phyloP scores from a whole-genome alignment of 2,329 filamentous ascomycete species.

The Fusarium papillatum region DNA sequence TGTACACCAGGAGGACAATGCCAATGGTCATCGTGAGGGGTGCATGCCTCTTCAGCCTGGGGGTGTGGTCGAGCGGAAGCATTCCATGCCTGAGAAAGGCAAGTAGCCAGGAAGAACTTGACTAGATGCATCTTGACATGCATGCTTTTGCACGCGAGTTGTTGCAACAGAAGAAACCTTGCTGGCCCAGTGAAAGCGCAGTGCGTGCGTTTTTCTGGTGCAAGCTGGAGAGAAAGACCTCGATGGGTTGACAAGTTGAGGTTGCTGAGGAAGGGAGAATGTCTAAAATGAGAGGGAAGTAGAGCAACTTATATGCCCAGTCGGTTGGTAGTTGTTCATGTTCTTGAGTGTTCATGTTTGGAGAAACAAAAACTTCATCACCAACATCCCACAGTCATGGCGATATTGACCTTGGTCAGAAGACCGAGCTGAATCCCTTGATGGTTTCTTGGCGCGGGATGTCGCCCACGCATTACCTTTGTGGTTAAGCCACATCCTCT shows the following conservation, averaged over 20 bases:
- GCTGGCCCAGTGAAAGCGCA: neutral
- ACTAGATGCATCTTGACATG: neutral
- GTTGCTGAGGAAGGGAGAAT: neutral
- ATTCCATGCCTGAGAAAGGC: neutral
- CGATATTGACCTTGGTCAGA: neutral
- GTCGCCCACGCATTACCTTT: neutral
- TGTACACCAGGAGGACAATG: neutral
- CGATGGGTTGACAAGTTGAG: neutral
- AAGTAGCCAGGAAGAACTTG: neutral
- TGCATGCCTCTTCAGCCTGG: neutral
- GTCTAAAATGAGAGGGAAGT: neutral
- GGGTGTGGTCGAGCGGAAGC: neutral
- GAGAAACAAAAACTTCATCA: neutral
- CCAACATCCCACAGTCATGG: neutral
- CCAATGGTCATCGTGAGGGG: neutral
- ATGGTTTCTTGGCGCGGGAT: neutral
- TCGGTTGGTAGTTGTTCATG: neutral
- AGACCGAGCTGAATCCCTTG: neutral
- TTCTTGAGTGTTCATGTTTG: neutral
- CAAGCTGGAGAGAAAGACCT: neutral
- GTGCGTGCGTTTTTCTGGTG: neutral
- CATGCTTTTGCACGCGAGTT: neutral
- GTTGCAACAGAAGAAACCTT: neutral
- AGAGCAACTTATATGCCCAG: neutral
- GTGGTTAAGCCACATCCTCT: neutral